These are phyloP conservation scores for Penicillium vulpinum DNA, from an alignment of 2,329 filamentous ascomycete species.

Conservation along the genomic window DNA sequence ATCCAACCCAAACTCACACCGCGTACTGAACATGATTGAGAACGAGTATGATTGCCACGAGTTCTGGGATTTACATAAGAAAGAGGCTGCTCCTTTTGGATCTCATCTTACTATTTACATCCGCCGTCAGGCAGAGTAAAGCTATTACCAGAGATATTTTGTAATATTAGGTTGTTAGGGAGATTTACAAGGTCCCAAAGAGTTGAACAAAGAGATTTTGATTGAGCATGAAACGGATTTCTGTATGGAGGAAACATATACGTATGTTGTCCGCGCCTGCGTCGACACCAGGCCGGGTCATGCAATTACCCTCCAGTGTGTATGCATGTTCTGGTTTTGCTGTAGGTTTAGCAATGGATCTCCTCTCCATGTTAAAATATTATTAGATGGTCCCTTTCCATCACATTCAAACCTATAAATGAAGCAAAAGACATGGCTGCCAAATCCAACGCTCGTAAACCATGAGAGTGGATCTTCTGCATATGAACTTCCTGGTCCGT, in stretches of 20 bases:
- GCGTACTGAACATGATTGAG: not conserved
- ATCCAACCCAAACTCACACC: not conserved
- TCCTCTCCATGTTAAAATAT: not conserved
- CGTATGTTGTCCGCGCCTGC: not conserved
- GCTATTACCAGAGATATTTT: too few species aligned
- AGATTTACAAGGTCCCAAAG: not conserved
- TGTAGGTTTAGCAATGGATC: not conserved
- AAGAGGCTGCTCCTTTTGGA: not conserved
- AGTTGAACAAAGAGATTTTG: too few species aligned
- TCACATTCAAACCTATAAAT: not conserved
- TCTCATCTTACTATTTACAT: not conserved
- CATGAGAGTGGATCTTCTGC: not conserved
- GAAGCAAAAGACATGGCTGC: not conserved
- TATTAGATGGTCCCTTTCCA: not conserved
- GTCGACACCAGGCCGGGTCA: not conserved
- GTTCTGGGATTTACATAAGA: not conserved
- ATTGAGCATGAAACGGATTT: not conserved
- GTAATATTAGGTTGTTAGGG: not conserved
- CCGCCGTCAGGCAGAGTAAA: not conserved
- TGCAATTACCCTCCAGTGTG: not conserved
- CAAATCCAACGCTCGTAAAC: not conserved
- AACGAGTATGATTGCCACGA: not conserved
- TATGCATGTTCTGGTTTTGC: not conserved
- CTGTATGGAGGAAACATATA: not conserved
- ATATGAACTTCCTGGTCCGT: not conserved